A percentile compares a stretch with the other conserved stretches of the same genome.
Evolutionary conservation across 345 rosid species (phyloP).

Genomic region (Noccaea caerulescens): DNA sequence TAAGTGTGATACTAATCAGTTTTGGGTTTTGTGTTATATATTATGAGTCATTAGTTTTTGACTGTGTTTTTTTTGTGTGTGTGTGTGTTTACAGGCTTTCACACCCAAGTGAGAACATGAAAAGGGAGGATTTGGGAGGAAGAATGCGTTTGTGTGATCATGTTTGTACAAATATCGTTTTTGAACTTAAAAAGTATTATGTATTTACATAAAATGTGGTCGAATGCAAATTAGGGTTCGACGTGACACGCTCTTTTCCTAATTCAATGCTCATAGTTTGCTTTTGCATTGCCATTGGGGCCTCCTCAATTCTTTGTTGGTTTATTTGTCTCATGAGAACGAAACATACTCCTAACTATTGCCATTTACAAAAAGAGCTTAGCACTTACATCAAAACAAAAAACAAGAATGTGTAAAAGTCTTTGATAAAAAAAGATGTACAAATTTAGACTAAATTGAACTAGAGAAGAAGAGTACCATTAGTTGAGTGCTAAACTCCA

Average conservation of each 20-base stretch:
- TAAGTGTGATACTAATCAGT: slow-evolving; percentile 41
- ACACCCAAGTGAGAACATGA: slow-evolving; percentile 63
- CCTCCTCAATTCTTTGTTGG: not conserved
- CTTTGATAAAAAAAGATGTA: no score
- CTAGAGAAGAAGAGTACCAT: no score
- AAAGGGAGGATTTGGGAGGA: slow-evolving; percentile 15
- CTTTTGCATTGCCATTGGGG: not conserved
- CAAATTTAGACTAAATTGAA: no score
- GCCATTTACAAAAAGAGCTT: not conserved
- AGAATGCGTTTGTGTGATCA: slow-evolving; percentile 38
- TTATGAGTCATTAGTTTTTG: not conserved
- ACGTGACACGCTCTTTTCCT: slow-evolving; percentile 22
- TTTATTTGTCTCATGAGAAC: not conserved
- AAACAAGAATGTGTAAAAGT: no score
- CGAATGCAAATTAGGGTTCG: slow-evolving; percentile 42
- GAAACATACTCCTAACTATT: not conserved
- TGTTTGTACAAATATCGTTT: slow-evolving; percentile 47
- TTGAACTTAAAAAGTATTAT: slow-evolving; percentile 32
- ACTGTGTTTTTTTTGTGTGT: slow-evolving; percentile 20
- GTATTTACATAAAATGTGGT: slow-evolving; percentile 39
- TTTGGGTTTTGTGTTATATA: not conserved
- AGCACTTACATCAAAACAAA: no score
- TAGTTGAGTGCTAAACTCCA: no score
- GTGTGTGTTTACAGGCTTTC: slow-evolving; percentile 73
- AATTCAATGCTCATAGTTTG: slow-evolving; percentile 24